Conservation (phyloP, 2,329 filamentous ascomycete species). For the Talaromyces piceae region DNA sequence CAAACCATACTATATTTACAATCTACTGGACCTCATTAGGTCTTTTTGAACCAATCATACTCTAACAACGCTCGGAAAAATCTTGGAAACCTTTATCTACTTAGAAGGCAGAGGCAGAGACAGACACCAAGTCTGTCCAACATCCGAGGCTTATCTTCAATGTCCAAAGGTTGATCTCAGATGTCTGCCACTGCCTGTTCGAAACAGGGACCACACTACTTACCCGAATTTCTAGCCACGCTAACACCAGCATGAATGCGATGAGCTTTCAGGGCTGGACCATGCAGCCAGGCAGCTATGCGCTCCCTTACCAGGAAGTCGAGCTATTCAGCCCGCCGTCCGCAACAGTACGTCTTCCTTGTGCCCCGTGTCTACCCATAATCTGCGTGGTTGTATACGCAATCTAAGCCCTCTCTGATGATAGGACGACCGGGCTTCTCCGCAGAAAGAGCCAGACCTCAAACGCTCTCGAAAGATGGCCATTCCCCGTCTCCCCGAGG, state of each 20-base stretch:
- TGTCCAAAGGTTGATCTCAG: constrained; percentile 1
- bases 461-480: constrained; percentile 26
- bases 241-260: constrained; percentile 20
- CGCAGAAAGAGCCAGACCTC: constrained; percentile 17
- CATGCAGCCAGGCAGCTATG: constrained; percentile 25
- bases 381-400: too few relatives aligned
- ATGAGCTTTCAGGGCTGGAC: constrained; percentile 23
- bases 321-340: constrained; percentile 23
- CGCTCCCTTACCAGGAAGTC: constrained; percentile 24
- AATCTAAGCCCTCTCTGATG: neutral
- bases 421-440: constrained; percentile 21
- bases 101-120: too few relatives aligned
- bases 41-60: neutral
- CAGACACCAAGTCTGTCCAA: neutral
- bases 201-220: constrained; percentile 1
- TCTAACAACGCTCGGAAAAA: neutral
- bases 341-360: constrained; percentile 19
- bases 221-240: neutral
- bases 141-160: neutral
- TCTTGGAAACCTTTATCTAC: neutral
- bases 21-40: too few relatives aligned
- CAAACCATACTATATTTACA: neutral
- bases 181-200: constrained; percentile 7
- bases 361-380: too few relatives aligned
- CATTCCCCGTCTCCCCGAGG: constrained; percentile 29